Base-by-base conservation (phyloP, 768 basidiomycete genomes). In the Lactarius pseudohatsudake region DNA sequence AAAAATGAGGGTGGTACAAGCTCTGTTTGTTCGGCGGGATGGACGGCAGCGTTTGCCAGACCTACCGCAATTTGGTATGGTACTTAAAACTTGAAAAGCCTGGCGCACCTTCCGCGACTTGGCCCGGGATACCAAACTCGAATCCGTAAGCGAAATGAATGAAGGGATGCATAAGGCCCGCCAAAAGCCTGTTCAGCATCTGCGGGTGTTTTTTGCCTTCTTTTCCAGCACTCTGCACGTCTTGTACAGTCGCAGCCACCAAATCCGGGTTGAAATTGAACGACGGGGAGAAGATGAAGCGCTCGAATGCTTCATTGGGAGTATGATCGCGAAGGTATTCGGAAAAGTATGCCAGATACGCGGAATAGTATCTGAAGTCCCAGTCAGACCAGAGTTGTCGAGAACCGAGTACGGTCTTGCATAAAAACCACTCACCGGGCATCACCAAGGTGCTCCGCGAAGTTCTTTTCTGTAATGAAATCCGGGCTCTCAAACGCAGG, bases 81-180 rank as follows among this genome's bases (percentile, higher is more conserved):
- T 18, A 10, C 18, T 54, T 43, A 61, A 1, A 13, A 20, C 5
- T 0, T 1, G 1, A 8, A 57, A 40, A 61, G 13, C 22, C n/a
- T 30, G 47, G 34, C 66, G 1, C 61, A 88, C 89, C 89, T 78
- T 91, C 88, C 1, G 84, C 84, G 2, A 84, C 74, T 57, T 88
- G 74, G 0, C 87, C 89, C 8, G 83, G 81, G 26, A 87, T 64
- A 16, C 80, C 78, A 66, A 89, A 89, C 72, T 90, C 89, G 3
- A 81, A 74, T 3, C 87, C 88, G 73, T 84, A 84, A 16, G 86
- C 88, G 3, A 77, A 69, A 69, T 90, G 86, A 55, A 91, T 89
- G 47, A 89, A 63, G 0, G 89, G 85, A 70, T 91, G 89, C 5
- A 90, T 32, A 9, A 88, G 71, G 2, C 86, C 87, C 1, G 79